Conservation (phyloP, 352 stramenopile species). For the Phytophthora cactorum region DNA sequence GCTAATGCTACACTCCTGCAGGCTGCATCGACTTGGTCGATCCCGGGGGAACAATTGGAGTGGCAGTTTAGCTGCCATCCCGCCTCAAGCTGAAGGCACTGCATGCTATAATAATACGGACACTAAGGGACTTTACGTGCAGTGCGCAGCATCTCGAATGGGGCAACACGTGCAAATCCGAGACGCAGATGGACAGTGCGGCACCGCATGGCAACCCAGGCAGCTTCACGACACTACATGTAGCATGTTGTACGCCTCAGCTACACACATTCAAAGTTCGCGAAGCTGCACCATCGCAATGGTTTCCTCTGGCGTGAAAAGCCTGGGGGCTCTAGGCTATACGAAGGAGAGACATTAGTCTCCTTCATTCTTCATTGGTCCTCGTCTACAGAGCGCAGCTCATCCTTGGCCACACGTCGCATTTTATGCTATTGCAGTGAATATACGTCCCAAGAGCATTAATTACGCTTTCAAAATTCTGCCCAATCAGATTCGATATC, state of each 20-base stretch:
- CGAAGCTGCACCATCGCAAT: neutral
- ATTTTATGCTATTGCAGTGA: neutral
- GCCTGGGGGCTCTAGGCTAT: too few relatives aligned
- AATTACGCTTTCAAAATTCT: neutral
- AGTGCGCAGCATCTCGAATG: neutral
- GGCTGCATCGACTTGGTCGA: too few relatives aligned
- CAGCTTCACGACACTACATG: neutral
- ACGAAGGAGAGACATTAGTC: too few relatives aligned
- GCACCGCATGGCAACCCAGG: conserved; percentile 12
- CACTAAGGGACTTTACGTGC: too few relatives aligned
- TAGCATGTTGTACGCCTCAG: too few relatives aligned
- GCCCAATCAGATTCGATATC: neutral
- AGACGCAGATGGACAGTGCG: conserved; percentile 18
- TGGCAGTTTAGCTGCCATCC: too few relatives aligned
- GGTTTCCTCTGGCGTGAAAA: neutral
- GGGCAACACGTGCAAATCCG: conserved; percentile 6
- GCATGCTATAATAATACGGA: too few relatives aligned
- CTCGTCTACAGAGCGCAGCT: neutral
- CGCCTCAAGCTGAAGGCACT: too few relatives aligned
- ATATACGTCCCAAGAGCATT: neutral
- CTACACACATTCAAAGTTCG: neutral
- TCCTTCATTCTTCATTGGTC: too few relatives aligned
- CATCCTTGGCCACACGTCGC: neutral
- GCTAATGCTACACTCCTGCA: too few relatives aligned
- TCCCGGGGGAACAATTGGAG: too few relatives aligned